Evolutionary conservation across 345 rosid genomes (phyloP).

Genomic region (Murraya paniculata): DNA sequence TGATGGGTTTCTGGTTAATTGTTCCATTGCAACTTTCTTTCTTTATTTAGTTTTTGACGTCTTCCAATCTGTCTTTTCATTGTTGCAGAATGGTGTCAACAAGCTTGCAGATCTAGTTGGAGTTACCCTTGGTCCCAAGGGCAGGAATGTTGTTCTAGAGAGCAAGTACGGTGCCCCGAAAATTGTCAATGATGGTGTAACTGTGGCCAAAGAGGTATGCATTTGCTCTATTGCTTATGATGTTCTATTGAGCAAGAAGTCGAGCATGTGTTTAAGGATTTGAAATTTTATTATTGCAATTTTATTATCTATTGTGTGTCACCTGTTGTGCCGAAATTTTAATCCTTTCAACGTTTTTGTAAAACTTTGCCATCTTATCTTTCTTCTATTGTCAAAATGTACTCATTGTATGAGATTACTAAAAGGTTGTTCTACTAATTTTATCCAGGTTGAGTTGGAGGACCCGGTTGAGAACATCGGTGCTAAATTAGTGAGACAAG

Average conservation of each 20-base stretch:
- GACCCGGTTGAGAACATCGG: conserved; percentile 99
- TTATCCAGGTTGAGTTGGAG: conserved; percentile 82
- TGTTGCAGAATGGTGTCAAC: conserved; percentile 82
- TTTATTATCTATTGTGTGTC: neutral
- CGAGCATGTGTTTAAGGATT: neutral
- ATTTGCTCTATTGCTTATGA: neutral
- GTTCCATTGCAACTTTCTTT: neutral
- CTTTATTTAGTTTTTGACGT: neutral
- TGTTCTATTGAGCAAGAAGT: neutral
- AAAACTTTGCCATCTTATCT: neutral
- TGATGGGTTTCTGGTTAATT: neutral
- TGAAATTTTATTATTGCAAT: neutral
- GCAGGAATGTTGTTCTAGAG: conserved; percentile 96
- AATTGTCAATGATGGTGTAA: conserved; percentile 97
- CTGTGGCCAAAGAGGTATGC: conserved; percentile 91
- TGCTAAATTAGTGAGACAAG: conserved; percentile 95
- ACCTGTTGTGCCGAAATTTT: neutral
- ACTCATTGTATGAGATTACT: neutral
- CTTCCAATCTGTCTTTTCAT: conserved; percentile 9
- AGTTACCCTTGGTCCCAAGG: conserved; percentile 95
- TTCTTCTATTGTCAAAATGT: neutral
- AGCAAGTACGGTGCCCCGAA: conserved; percentile 98
- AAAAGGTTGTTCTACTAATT: neutral
- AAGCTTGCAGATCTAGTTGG: conserved; percentile 98
- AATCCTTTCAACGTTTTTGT: neutral